Conservation (phyloP, 352 stramenopile species). For the Pythium oligandrum region DNA sequence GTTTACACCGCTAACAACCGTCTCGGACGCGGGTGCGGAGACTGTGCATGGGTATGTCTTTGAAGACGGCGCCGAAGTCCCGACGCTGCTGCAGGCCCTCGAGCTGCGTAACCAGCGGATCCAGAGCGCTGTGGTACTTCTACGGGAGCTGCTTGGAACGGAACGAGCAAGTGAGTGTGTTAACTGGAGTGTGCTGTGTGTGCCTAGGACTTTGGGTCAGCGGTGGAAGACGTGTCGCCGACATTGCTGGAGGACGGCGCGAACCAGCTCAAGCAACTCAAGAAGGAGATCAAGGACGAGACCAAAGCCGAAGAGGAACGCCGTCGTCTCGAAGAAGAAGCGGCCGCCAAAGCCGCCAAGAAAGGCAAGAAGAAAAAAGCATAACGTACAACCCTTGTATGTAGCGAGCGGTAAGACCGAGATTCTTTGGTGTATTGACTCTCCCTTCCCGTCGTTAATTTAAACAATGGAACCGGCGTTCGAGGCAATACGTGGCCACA, state of each 20-base stretch:
- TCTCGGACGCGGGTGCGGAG: constrained; percentile 22
- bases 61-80: constrained; percentile 31
- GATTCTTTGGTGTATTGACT: constrained; percentile 11
- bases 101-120: constrained; percentile 55
- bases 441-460: constrained; percentile 26
- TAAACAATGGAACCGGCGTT: constrained; percentile 99
- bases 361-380: constrained; percentile 81
- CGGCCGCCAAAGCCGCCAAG: constrained; percentile 66
- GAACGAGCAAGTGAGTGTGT: neutral
- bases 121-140: constrained; percentile 38
- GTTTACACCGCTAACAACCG: constrained; percentile 26
- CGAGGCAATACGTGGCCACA: constrained; percentile 99
- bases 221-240: constrained; percentile 45
- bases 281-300: constrained; percentile 80
- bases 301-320: constrained; percentile 72
- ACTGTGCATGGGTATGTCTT: constrained; percentile 39
- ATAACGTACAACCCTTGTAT: constrained; percentile 7
- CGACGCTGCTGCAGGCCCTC: constrained; percentile 64
- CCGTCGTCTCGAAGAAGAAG: constrained; percentile 63
- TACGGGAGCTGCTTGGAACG: neutral
- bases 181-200: neutral
- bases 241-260: constrained; percentile 54
- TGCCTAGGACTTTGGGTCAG: constrained; percentile 30
- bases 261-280: constrained; percentile 65
- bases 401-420: constrained; percentile 8